Evolutionary conservation across 345 rosid species (phyloP).

Genomic region (Rhizophora apiculata): DNA sequence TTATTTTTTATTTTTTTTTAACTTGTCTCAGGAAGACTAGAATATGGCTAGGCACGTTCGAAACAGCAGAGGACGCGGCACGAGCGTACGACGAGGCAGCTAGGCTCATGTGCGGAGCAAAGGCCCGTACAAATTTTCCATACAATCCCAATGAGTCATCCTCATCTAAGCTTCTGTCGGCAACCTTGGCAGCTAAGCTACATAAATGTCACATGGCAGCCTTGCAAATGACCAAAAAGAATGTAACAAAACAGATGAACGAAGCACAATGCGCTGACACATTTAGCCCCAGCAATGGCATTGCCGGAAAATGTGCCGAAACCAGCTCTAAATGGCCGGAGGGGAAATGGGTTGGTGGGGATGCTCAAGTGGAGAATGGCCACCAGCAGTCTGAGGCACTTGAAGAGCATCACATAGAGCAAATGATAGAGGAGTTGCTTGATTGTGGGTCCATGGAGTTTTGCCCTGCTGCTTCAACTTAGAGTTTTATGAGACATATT

Average conservation of each 20-base stretch:
- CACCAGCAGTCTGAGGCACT: slow-evolving; percentile 10
- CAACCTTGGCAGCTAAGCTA: slow-evolving; percentile 28
- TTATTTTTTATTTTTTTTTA: not conserved
- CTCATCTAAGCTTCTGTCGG: slow-evolving; percentile 32
- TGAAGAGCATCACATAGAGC: slow-evolving; percentile 32
- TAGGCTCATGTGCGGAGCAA: slow-evolving; percentile 33
- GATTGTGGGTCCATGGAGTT: slow-evolving; percentile 33
- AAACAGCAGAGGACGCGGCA: slow-evolving; percentile 33
- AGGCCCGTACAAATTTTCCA: slow-evolving; percentile 29
- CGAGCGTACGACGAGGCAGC: slow-evolving; percentile 35
- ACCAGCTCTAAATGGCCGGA: slow-evolving; percentile 3
- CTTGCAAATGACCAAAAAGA: slow-evolving; percentile 21
- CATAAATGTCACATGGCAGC: slow-evolving; percentile 31
- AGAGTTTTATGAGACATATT: not conserved
- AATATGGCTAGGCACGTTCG: slow-evolving; percentile 38
- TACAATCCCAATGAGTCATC: slow-evolving; percentile 25
- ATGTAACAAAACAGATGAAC: slow-evolving; percentile 1
- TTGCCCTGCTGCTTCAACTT: slow-evolving; percentile 18
- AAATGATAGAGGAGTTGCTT: slow-evolving; percentile 36
- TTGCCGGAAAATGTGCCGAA: slow-evolving; percentile 2
- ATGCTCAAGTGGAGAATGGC: slow-evolving; percentile 1
- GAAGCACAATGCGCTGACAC: not conserved
- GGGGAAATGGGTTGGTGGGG: slow-evolving; percentile 13
- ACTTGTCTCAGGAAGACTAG: slow-evolving; percentile 27
- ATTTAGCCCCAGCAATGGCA: not conserved